Base-by-base conservation (phyloP, 805 yeast genomes). In the Yamadazyma insecticola region DNA sequence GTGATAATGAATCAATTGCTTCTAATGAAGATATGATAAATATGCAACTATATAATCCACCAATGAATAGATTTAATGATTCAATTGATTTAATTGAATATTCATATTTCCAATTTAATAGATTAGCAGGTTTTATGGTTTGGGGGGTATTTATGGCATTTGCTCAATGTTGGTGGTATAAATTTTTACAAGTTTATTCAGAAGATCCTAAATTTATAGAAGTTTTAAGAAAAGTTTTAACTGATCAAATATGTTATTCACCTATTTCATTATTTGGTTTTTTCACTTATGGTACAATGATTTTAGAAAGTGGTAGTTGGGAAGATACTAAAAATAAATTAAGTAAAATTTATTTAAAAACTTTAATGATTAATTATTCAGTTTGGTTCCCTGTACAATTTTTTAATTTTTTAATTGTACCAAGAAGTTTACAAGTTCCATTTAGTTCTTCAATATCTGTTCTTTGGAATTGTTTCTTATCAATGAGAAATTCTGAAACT, bases 401-500 rank as follows among this genome's bases (percentile, higher is more conserved):
- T 40, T 62, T 83, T 41, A 84, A 84, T 47, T 84, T 84, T 44
- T 63, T 80, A 33, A 49, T 81, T 2, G 72, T 84, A 56, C 90
- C 90, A 1, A 67, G 76, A 37, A 68, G 68, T 37, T 73, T 78
- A 44, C 97, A 90, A 56, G 95, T 90, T 4, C 96, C 97, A 0
- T 90, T 92, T 53, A 80, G 94, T 33, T 81, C 92, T 6, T 84
- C 60, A 13, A 66, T 92, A 5, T 90, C 95, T 17, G 94, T 90
- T 13, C 61, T 90, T 22, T 90, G 98, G 97, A 90, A 92, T 52
- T 88, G 96, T 32, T 89, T 83, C 60, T 62, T 90, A 29, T 87
- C 95, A 0, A 76, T 85, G 72, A 68, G 84, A 47, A 86, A 86
- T 39, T 57, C 67, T 22, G 12, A 8, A 22, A 8, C 12, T 22